Evolutionary conservation across 2,329 filamentous ascomycete species (phyloP).

Genomic region (Fusarium solani-melongenae): DNA sequence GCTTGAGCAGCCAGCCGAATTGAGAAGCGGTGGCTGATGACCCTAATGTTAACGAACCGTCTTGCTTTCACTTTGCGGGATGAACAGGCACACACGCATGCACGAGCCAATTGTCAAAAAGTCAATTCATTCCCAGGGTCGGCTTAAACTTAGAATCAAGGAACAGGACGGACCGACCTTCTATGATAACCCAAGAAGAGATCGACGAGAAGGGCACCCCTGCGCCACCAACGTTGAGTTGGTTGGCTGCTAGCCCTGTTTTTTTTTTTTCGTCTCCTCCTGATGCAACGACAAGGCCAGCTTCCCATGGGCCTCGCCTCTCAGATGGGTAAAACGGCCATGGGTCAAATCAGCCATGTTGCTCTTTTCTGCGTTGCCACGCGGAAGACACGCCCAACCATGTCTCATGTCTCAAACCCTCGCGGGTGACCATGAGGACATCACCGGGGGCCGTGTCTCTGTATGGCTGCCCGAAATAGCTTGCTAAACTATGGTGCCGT

Average conservation of each 20-base stretch:
- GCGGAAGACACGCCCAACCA: not conserved
- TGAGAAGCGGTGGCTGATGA: not conserved
- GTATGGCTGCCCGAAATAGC: conserved; percentile 5
- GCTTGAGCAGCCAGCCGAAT: conserved; percentile 19
- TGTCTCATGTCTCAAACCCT: conserved; percentile 8
- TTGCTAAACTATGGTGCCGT: not conserved
- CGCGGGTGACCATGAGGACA: conserved; percentile 6
- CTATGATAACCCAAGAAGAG: not conserved
- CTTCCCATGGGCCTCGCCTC: not conserved
- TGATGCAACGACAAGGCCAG: not conserved
- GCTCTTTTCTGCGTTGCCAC: not conserved
- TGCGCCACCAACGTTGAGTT: conserved; percentile 18
- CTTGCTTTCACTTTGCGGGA: not conserved
- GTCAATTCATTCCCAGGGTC: conserved; percentile 12
- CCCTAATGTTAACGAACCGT: not conserved
- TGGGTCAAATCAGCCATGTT: not conserved
- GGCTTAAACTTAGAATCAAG: conserved; percentile 33
- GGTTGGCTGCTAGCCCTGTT: conserved; percentile 6
- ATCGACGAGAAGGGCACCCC: conserved; percentile 26
- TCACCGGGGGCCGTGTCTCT: conserved; percentile 10
- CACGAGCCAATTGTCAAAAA: conserved; percentile 34
- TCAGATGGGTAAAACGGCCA: not conserved
- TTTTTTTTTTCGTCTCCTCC: not conserved
- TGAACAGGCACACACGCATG: conserved; percentile 28
- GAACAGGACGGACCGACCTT: not conserved